Base-by-base conservation (phyloP, 306 rosid species). In the Abrus pulchellus region DNA sequence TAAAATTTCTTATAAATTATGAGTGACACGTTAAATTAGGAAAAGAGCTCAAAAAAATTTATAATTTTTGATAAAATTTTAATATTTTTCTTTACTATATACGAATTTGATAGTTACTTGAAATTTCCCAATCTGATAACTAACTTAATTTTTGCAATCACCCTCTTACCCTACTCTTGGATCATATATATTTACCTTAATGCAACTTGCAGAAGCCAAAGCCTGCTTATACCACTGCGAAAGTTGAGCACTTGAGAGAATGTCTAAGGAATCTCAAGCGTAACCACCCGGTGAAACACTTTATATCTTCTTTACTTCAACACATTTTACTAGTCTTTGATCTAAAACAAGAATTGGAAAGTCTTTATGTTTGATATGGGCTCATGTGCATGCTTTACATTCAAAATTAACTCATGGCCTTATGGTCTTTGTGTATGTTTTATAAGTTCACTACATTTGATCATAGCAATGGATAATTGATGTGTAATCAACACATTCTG, bases 221-320 rank as follows among this genome's bases (percentile, higher is more conserved):
- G 55, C 85, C 85, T 33, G 60, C 83, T 47, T 83, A 73, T 69
- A 57, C 79, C 47, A 72, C 77, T 69, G 14, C 76, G 67, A 86
- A 87, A 72, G 78, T 65, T 27, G 93, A 88, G 14, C 73, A 53
- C 6, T 66, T 91, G 83, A 87, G 90, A 81, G 93, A 93, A 71
- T 81, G 87, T 87, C 77, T 93, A 52, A 89, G 97, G 81, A 82
- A 88, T 77, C 90, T 93, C 32, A 91, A 76, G 84, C 88, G 75
- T 40, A 86, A 79, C 56, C 90, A 85, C 82, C 80, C 59, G 95
- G 95, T 92, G 4, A 68, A 81, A 73, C 27, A 40, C 38, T 75
- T 20, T 13, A 5, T 72, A 45, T 48, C 52, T 36, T 64, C 13
- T 54, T 28, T 47, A n/a, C 27, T 52, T 54, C 27, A 10, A 54